These are phyloP conservation scores for Hyphopichia fennica DNA, from an alignment of 1,139 yeast genomes.

Conservation along the genomic window DNA sequence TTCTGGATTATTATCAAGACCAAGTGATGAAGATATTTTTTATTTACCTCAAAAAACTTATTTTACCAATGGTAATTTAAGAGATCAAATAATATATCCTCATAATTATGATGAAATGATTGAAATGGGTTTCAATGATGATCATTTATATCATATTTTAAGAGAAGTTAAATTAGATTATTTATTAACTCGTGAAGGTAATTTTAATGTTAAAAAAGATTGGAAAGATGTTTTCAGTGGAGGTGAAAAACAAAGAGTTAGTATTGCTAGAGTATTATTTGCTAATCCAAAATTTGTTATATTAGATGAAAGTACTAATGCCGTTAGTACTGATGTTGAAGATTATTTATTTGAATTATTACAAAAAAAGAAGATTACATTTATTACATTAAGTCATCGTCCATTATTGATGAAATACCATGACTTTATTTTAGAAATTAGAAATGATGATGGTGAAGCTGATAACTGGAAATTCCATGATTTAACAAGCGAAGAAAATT, in stretches of 20 bases:
- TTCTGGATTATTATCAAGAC: constrained; percentile 78
- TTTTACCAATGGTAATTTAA: constrained; percentile 72
- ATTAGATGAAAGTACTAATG: constrained; percentile 91
- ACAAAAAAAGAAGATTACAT: constrained; percentile 68
- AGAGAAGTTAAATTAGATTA: constrained; percentile 80
- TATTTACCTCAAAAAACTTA: constrained; percentile 84
- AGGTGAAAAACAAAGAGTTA: constrained; percentile 90
- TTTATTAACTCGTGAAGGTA: constrained; percentile 63
- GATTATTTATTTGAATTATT: constrained; percentile 81
- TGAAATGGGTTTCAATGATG: constrained; percentile 70
- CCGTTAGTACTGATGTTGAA: constrained; percentile 89
- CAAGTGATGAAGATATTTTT: constrained; percentile 67
- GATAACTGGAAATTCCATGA: constrained; percentile 45
- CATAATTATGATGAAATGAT: constrained; percentile 76
- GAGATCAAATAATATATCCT: constrained; percentile 90
- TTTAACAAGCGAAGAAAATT: constrained; percentile 60
- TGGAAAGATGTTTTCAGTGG: constrained; percentile 95
- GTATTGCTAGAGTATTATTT: constrained; percentile 84
- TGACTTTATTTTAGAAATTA: constrained; percentile 68
- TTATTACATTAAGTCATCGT: constrained; percentile 83
- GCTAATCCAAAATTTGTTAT: constrained; percentile 81
- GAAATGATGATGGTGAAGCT: constrained; percentile 43
- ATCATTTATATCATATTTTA: constrained; percentile 64
- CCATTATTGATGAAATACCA: constrained; percentile 86
- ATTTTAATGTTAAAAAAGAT: constrained; percentile 61